phyloP scores from a whole-genome alignment of 495 filamentous ascomycete species.

The Podospora tetraspora region DNA sequence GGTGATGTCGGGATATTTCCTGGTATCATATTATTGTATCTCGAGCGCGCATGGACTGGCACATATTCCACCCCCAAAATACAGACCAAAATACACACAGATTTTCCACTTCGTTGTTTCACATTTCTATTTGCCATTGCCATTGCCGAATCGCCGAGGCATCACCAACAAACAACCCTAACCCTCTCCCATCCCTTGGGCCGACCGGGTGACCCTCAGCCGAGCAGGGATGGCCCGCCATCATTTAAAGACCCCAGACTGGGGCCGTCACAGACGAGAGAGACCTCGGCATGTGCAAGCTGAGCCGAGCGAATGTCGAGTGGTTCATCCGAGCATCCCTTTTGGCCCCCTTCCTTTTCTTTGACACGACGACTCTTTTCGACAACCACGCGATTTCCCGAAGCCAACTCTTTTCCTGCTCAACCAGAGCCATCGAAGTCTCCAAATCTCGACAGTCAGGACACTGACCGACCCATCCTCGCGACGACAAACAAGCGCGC shows the following conservation, averaged over 20 bases:
- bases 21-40: not conserved
- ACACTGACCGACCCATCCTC: not conserved
- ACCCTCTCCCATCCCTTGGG: constrained; percentile 10
- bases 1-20: not conserved
- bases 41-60: not conserved
- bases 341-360: constrained; percentile 12
- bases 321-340: constrained; percentile 4
- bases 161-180: constrained; percentile 14
- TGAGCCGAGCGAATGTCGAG: constrained; percentile 14
- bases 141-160: not conserved
- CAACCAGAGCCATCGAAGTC: not conserved
- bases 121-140: not conserved
- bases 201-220: constrained; percentile 1
- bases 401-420: not conserved
- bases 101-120: not conserved
- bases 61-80: not conserved
- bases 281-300: constrained; percentile 31
- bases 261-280: not conserved
- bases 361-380: not conserved
- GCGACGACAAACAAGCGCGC: not conserved
- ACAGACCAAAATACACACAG: not conserved
- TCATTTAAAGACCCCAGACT: constrained; percentile 4
- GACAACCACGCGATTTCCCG: not conserved
- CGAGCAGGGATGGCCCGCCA: constrained; percentile 13
- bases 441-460: not conserved